Evolutionary conservation across 2,329 filamentous ascomycete species (phyloP), one percentile per base, ranked within the genome.

Genomic region (Beauveria sp.): DNA sequence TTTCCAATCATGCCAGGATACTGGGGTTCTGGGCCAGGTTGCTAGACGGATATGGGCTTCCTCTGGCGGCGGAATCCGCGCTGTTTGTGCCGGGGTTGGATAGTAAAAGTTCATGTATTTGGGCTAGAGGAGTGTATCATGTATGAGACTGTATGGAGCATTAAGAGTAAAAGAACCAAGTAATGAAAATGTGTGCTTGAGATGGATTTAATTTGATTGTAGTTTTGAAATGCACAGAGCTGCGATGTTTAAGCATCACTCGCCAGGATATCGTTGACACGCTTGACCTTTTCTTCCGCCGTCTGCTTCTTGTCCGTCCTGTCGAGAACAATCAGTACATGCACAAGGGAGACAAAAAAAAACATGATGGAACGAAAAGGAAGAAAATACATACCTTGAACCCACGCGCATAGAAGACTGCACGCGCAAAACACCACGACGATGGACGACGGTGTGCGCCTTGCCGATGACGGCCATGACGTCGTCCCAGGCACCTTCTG

Each of bases 401-500:
- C 93, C 93, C 48, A 92, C 86, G 14, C 93, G 81, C 77, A 97
- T 92, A 71, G 93, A 92, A 30, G 87, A 90, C 79, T 97, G 93
- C 46, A 97, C 89, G 59, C 94, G 80, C 63, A 89, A 80, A 40
- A 91, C 84, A n/a, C 91, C 91, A 63, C 85, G 83, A 63, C 85
- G 76, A 70, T 96, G 92, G 24, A 96, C 84, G 52, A 91, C 78
- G 0, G 83, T 82, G 76, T 96, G 92, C 3, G 90, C 90, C 76
- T 93, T 90, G n/a, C 92, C 92, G 66, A 96, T 89, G 30, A 92
- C 81, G 61, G 78, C 80, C 82, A 96, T 92, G 62, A 96, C 92
- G 37, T 89, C 84, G 66, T 96, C 90, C 93, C 94, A 97, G 46
- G 86, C 83, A 2, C 93, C 94, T 78, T 97, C 93, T 96, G 67